Conservation (phyloP, 176 grass and related monocot genomes). For the Urochloa ruziziensis region DNA sequence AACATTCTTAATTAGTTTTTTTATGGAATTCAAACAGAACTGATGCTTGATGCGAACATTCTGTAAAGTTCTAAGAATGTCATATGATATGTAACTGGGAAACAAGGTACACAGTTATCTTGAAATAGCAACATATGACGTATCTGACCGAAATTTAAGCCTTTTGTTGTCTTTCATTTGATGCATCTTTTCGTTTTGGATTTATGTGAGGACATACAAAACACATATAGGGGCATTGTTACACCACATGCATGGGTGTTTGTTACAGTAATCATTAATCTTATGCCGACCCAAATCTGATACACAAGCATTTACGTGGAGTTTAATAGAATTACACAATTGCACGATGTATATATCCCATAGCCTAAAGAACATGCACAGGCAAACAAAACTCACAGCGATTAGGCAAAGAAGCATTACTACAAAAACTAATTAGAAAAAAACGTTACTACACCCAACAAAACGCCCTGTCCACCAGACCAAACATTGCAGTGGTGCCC, state of each 20-base stretch:
- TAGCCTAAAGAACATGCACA: conserved; percentile 22
- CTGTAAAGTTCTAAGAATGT: background rate
- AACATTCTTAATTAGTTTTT: too few relatives aligned
- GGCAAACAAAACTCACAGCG: conserved; percentile 16
- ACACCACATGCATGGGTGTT: background rate
- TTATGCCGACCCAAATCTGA: background rate
- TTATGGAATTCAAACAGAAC: background rate
- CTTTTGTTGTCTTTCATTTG: background rate
- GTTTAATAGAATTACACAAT: background rate
- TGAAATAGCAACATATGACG: background rate
- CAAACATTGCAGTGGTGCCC: background rate
- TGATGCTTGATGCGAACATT: background rate
- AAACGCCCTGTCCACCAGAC: background rate
- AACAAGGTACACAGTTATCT: background rate
- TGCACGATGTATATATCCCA: background rate
- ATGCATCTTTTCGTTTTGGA: background rate
- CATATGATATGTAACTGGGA: background rate
- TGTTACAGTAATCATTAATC: background rate
- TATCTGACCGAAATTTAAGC: background rate
- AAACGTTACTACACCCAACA: conserved; percentile 21
- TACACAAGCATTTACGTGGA: background rate
- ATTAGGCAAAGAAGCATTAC: background rate
- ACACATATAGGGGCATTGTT: too few relatives aligned
- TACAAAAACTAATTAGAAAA: conserved; percentile 2
- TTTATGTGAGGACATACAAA: too few relatives aligned